Conservation (phyloP, 2,329 filamentous ascomycete species). For the Colletotrichum sublineola region DNA sequence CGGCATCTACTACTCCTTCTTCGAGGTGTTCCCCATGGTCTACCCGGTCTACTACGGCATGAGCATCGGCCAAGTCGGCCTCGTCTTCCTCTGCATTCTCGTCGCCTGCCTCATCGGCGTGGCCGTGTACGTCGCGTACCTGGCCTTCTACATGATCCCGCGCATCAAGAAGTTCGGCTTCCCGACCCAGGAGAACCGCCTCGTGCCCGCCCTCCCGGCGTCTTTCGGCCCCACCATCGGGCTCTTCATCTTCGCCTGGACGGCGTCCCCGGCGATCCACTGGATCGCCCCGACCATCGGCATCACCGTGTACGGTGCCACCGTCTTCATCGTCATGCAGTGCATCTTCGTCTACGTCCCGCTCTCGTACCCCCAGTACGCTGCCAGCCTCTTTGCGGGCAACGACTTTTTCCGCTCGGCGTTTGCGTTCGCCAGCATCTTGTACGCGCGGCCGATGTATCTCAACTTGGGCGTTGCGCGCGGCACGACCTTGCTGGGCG, state of each 20-base stretch:
- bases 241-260: constrained; percentile 74
- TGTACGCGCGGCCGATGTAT: constrained; percentile 72
- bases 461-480: constrained; percentile 69
- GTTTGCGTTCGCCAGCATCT: constrained; percentile 70
- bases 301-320: constrained; percentile 66
- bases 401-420: constrained; percentile 72
- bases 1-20: constrained; percentile 72
- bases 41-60: constrained; percentile 72
- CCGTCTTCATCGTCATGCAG: constrained; percentile 69
- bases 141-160: constrained; percentile 65
- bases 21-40: constrained; percentile 76
- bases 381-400: constrained; percentile 70
- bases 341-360: constrained; percentile 73
- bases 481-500: constrained; percentile 70
- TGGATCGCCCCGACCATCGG: constrained; percentile 71
- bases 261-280: constrained; percentile 62
- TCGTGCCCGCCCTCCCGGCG: constrained; percentile 67
- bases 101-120: constrained; percentile 69
- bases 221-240: constrained; percentile 68
- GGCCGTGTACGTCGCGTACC: constrained; percentile 63
- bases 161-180: constrained; percentile 63
- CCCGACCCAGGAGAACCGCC: constrained; percentile 65
- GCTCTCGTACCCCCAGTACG: constrained; percentile 67
- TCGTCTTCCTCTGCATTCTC: constrained; percentile 72
- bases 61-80: constrained; percentile 68